Percentiles rank a stretch among this genome's conserved stretches.
Evolutionary conservation across 106 monocot genomes (phyloP).

Genomic region (Gastrodia elata): DNA sequence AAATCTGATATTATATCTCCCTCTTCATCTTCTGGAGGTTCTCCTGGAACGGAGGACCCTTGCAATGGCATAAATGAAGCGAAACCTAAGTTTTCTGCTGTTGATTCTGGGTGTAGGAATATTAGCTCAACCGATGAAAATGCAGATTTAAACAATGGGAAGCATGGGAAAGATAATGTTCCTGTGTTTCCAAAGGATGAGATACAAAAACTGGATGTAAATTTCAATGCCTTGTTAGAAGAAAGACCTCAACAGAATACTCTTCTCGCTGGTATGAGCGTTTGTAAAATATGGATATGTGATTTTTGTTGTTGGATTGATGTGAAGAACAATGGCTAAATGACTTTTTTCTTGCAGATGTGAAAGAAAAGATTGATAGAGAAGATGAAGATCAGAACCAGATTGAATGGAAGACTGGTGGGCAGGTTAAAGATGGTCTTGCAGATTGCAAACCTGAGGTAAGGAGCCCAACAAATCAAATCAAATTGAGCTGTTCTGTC

Average conservation of each 20-base stretch:
- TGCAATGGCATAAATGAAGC: constrained; percentile 21
- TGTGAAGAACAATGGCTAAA: not conserved
- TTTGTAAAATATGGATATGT: constrained; percentile 9
- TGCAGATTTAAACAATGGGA: constrained; percentile 21
- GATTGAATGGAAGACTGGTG: constrained; percentile 2
- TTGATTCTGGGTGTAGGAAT: constrained; percentile 11
- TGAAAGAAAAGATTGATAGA: constrained; percentile 6
- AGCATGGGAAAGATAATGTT: constrained; percentile 20
- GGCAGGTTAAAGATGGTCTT: not conserved
- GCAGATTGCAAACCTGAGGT: constrained; percentile 15
- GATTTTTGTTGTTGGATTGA: constrained; percentile 6
- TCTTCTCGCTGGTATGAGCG: constrained; percentile 5
- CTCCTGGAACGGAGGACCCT: constrained; percentile 20
- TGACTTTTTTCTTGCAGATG: not conserved
- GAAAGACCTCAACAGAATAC: constrained; percentile 13
- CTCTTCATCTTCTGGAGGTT: constrained; percentile 29
- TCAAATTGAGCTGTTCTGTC: constrained; percentile 11
- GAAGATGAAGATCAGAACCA: constrained; percentile 7
- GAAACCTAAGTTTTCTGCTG: constrained; percentile 25
- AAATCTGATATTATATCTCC: constrained; percentile 45
- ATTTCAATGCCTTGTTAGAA: constrained; percentile 7
- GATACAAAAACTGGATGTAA: not conserved
- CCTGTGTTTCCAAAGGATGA: constrained; percentile 16
- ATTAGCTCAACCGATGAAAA: constrained; percentile 11
- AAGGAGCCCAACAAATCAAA: constrained; percentile 21